phyloP scores from a whole-genome alignment of 2,329 filamentous ascomycete genomes.

The Cladorrhinum sp. region DNA sequence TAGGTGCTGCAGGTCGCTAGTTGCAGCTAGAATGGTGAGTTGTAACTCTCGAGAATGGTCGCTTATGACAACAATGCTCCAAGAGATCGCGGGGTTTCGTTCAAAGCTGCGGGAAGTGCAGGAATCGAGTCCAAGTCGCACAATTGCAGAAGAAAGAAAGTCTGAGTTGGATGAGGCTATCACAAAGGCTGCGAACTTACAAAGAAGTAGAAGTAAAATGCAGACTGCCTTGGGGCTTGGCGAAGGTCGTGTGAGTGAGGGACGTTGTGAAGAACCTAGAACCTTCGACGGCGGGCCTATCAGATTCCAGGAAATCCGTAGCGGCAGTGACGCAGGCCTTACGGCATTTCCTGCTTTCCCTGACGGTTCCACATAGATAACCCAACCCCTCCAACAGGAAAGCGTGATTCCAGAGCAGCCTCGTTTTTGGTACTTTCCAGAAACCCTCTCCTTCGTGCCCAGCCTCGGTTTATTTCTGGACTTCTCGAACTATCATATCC shows the following conservation, averaged over 20 bases:
- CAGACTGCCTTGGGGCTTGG: conserved; percentile 17
- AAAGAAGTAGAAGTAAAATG: conserved; percentile 5
- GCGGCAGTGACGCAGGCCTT: conserved; percentile 25
- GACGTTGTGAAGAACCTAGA: conserved; percentile 23
- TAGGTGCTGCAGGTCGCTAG: conserved; percentile 21
- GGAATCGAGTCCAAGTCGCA: conserved; percentile 2
- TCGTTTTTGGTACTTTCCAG: not conserved
- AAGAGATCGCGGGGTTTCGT: conserved; percentile 11
- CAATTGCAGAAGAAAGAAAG: not conserved
- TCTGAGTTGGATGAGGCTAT: conserved; percentile 13
- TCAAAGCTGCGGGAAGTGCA: not conserved
- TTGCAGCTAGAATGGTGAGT: conserved; percentile 15
- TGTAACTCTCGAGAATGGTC: conserved; percentile 14
- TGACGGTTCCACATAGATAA: not conserved
- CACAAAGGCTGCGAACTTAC: conserved; percentile 4
- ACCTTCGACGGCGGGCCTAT: conserved; percentile 28
- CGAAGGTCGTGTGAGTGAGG: conserved; percentile 15
- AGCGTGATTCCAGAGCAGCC: not conserved
- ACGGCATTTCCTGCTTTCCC: conserved; percentile 12
- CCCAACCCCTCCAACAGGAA: not conserved
- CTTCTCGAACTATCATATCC: not conserved
- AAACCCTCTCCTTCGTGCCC: not conserved
- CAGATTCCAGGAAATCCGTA: conserved; percentile 18
- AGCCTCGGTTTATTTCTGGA: not conserved
- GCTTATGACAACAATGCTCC: conserved; percentile 11